A percentile compares a stretch with the other conserved stretches of the same genome.
Evolutionary conservation across 768 basidiomycete genomes (phyloP).

Genomic region (Rhizopogon rudus): DNA sequence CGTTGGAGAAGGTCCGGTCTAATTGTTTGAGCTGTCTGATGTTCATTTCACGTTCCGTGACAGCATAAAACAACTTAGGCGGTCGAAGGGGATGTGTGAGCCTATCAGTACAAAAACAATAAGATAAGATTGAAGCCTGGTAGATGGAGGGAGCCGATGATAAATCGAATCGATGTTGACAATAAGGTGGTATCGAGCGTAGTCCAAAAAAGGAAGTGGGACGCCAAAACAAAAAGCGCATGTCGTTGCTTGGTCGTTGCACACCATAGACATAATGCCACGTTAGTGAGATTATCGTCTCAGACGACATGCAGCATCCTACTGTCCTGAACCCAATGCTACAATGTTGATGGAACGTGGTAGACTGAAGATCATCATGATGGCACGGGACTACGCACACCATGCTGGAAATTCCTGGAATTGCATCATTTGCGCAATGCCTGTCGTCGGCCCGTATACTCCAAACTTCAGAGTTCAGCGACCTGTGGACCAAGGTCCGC

Average conservation of each 20-base stretch:
- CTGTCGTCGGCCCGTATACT: background rate
- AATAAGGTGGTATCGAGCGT: background rate
- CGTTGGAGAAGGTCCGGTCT: background rate
- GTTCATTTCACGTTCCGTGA: background rate
- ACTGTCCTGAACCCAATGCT: too few species aligned
- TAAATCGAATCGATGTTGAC: background rate
- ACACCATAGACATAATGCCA: background rate
- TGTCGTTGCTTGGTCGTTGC: background rate
- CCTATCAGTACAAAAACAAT: background rate
- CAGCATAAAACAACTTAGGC: background rate
- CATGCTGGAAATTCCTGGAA: background rate
- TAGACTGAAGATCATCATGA: too few species aligned
- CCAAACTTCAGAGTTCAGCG: background rate
- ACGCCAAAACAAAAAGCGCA: background rate
- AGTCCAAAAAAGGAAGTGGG: background rate
- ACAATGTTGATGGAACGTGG: too few species aligned
- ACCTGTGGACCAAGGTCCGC: too few species aligned
- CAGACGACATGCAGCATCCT: background rate
- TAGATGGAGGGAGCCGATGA: background rate
- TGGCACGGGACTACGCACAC: too few species aligned
- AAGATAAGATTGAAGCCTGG: background rate
- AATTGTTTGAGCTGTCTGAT: background rate
- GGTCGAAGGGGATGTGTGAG: background rate
- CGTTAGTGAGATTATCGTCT: background rate
- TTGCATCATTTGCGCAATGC: background rate